Conservation (phyloP, 1,139 yeast genomes). For the Lodderomyces metapsilosis region DNA sequence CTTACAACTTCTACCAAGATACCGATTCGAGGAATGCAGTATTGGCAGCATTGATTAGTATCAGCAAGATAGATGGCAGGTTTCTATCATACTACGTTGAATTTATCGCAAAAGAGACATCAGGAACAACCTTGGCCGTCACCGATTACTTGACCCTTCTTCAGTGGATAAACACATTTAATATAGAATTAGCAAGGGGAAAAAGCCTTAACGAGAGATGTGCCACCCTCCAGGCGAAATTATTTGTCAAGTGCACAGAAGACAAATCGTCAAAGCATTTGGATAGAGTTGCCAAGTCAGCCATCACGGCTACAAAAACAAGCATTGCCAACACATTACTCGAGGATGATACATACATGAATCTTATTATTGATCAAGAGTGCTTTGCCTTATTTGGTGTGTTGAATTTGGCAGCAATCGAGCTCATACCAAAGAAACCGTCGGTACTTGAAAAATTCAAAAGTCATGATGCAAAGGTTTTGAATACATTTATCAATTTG, state of each 20-base stretch:
- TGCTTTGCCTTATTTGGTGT: constrained; percentile 35
- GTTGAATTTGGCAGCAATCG: constrained; percentile 35
- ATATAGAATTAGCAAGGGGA: constrained; percentile 20
- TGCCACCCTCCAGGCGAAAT: constrained; percentile 22
- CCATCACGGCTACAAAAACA: constrained; percentile 36
- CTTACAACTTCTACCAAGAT: constrained; percentile 54
- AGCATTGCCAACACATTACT: constrained; percentile 19
- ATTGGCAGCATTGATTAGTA: constrained; percentile 30
- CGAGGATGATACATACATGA: constrained; percentile 11
- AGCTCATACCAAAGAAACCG: constrained; percentile 42
- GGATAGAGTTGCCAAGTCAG: constrained; percentile 46
- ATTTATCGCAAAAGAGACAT: constrained; percentile 36
- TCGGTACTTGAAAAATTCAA: constrained; percentile 27
- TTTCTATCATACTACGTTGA: constrained; percentile 34
- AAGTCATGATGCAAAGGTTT: constrained; percentile 18
- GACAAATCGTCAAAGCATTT: constrained; percentile 31
- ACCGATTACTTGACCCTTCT: constrained; percentile 57
- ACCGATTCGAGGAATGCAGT: constrained; percentile 44
- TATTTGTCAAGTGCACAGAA: constrained; percentile 21
- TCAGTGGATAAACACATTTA: constrained; percentile 49
- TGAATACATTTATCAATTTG: constrained; percentile 26
- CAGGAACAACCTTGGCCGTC: constrained; percentile 41
- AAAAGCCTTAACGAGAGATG: constrained; percentile 13
- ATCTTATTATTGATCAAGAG: constrained; percentile 11
- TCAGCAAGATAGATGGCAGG: constrained; percentile 30